Percentiles rank a stretch among this genome's conserved stretches.
Evolutionary conservation across 2,329 filamentous ascomycete species (phyloP).

Genomic region (Verticillium nubilum): DNA sequence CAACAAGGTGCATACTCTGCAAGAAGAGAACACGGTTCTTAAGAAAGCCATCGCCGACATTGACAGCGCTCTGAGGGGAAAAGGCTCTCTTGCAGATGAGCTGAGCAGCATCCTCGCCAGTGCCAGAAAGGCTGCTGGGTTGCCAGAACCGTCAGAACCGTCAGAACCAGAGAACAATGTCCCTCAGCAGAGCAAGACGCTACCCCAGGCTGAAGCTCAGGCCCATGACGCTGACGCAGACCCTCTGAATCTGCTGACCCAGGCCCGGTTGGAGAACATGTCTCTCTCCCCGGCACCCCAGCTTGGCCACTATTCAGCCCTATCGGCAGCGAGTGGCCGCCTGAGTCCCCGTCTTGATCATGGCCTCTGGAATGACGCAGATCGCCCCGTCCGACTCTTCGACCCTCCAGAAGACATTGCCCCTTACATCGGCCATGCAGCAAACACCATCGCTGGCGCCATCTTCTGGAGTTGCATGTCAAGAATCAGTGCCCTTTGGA

Average conservation of each 20-base stretch:
- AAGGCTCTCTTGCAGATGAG: not conserved
- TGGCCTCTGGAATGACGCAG: conserved; percentile 9
- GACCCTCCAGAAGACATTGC: conserved; percentile 6
- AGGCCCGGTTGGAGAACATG: not conserved
- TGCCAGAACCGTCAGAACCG: not conserved
- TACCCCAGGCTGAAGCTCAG: not conserved
- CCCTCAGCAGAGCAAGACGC: not conserved
- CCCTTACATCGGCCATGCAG: conserved; percentile 4
- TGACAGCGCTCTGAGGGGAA: not conserved
- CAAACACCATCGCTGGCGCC: conserved; percentile 6
- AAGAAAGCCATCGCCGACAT: conserved; percentile 7
- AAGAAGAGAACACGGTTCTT: conserved; percentile 14
- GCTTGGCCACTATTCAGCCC: not conserved
- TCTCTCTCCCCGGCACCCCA: not conserved
- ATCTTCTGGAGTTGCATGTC: conserved; percentile 12
- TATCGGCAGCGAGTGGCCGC: not conserved
- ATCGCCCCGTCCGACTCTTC: conserved; percentile 5
- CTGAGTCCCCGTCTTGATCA: conserved; percentile 9
- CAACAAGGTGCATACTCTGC: conserved; percentile 11
- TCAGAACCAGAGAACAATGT: not conserved
- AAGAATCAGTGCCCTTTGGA: conserved; percentile 9
- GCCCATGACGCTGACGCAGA: not conserved
- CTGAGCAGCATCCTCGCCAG: not conserved
- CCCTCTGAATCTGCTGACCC: not conserved
- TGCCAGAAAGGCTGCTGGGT: conserved; percentile 2